Evolutionary conservation across 108 stramenopile genomes (phyloP).

Genomic region (Cyclotella distinguenda): DNA sequence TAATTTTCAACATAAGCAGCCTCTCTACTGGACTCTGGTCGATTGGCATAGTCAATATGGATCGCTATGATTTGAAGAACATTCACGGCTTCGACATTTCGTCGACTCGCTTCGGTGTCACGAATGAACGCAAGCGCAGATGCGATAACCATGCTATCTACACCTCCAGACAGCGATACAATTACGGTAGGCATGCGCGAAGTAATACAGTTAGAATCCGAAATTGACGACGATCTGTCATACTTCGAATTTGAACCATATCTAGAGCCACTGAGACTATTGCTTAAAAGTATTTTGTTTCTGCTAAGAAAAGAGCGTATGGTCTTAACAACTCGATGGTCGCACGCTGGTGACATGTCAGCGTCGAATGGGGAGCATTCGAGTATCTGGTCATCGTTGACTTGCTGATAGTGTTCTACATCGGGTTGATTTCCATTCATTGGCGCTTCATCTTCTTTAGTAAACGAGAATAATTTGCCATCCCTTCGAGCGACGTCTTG

Average conservation of each 20-base stretch:
- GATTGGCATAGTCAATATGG: conserved; percentile 97
- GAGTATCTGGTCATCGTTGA: conserved; percentile 71
- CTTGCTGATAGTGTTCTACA: conserved; percentile 1
- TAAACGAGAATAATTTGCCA: conserved; percentile 40
- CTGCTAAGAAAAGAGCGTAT: conserved; percentile 57
- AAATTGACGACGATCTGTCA: not conserved
- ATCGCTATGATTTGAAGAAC: conserved; percentile 56
- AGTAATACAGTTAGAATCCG: not conserved
- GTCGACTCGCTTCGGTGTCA: conserved; percentile 26
- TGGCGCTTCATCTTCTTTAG: conserved; percentile 9
- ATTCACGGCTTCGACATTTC: conserved; percentile 43
- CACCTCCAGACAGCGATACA: conserved; percentile 94
- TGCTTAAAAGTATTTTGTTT: conserved; percentile 20
- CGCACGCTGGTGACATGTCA: conserved; percentile 55
- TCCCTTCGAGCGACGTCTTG: conserved; percentile 75
- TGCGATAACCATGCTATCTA: conserved; percentile 98
- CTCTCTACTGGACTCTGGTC: conserved; percentile 90
- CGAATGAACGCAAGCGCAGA: conserved; percentile 69
- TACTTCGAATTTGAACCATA: not conserved
- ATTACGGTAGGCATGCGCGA: conserved; percentile 42
- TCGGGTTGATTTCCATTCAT: conserved; percentile 16
- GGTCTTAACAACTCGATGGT: conserved; percentile 66
- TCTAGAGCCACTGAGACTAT: conserved; percentile 16
- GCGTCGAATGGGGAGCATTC: conserved; percentile 75
- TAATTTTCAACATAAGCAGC: conserved; percentile 84